phyloP scores from a whole-genome alignment of 495 filamentous ascomycete species.

The Penicillium macrosclerotiorum region DNA sequence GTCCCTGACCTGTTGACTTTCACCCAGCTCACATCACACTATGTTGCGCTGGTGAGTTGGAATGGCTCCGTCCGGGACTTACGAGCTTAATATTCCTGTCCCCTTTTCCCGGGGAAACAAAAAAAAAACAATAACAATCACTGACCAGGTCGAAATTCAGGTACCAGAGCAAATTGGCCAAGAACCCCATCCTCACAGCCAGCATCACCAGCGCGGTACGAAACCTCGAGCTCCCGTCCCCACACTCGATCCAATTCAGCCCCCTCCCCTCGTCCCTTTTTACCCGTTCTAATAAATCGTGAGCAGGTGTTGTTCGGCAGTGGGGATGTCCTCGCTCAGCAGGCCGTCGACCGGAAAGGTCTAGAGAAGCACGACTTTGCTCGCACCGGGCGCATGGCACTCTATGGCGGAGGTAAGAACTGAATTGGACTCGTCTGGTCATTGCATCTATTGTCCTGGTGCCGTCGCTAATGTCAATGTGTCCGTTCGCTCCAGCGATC shows the following conservation, averaged over 20 bases:
- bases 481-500: slow-evolving; percentile 53
- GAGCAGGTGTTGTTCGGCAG: slow-evolving; percentile 78
- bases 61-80: too few species aligned
- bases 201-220: slow-evolving; percentile 75
- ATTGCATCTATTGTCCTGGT: not conserved
- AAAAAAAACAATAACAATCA: too few species aligned
- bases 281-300: slow-evolving; percentile 5
- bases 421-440: not conserved
- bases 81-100: too few species aligned
- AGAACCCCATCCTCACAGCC: slow-evolving; percentile 83
- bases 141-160: slow-evolving; percentile 43
- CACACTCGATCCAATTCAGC: not conserved
- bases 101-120: not conserved
- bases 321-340: slow-evolving; percentile 90
- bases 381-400: slow-evolving; percentile 84
- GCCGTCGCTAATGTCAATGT: slow-evolving; percentile 11
- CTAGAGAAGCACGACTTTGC: slow-evolving; percentile 74
- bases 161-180: slow-evolving; percentile 83
- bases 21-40: too few species aligned
- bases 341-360: slow-evolving; percentile 81
- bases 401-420: slow-evolving; percentile 82
- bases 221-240: not conserved
- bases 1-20: not conserved
- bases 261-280: not conserved
- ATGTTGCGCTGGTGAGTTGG: slow-evolving; percentile 49